Base-by-base conservation (phyloP, 129 eudicot species). In the Kitagawia praeruptora region DNA sequence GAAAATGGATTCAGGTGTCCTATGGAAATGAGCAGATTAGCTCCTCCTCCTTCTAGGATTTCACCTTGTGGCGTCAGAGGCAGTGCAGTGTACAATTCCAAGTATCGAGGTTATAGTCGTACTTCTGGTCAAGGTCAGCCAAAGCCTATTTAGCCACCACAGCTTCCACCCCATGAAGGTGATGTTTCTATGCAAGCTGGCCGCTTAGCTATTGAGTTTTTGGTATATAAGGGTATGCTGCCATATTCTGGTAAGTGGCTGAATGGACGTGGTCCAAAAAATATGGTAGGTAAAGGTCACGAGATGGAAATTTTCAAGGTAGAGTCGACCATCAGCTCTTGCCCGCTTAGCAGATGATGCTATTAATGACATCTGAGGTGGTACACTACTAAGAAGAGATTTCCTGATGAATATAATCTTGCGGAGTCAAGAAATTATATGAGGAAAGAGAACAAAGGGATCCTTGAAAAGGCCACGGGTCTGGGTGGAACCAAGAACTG, bases 171-270 rank as follows among this genome's bases (percentile, higher is more conserved):
- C 1, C 79, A 85, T 37, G 78, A 83, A 80, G 84, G 83, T 61
- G 93, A 95, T 80, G 78, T 95, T 72, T 87, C 90, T 45, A 44
- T 92, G 71, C 96, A 92, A 87, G 97, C 98, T 1, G 98, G 96
- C 77, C 85, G 81, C 56, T 82, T 95, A 76, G 97, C 98, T 1
- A 79, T 90, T 23, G 97, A 95, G 76, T 95, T 90, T 90, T 82
- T 92, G 81, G 87, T 92, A 82, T 84, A 93, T 6, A 93, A 87
- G 79, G 97, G 94, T 1, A 66, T 95, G 41, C 75, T 95, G 80
- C 96, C 89, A 66, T 77, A 85, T 51, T 76, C 89, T 28, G 92
- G 87, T 4, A 91, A 89, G 80, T 85, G 85, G 91, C 95, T 82
- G 80, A 83, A 78, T 72, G 88, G 85, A n/a, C n/a, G n/a, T 76